Conservation (phyloP, 345 rosid species). For the Draba incana region DNA sequence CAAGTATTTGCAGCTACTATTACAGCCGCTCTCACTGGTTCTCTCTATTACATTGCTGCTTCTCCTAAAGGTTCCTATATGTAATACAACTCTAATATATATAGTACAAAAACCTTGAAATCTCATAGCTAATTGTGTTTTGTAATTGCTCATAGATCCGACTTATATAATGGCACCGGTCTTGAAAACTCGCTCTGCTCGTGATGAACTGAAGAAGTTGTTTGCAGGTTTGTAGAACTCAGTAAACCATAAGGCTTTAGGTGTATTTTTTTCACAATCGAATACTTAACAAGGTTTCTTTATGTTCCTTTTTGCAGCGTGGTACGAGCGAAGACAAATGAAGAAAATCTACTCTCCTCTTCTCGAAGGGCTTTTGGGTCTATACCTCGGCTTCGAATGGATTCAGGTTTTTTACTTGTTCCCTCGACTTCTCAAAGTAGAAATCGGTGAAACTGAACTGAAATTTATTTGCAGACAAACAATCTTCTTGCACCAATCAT, state of each 20-base stretch:
- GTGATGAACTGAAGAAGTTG: slow-evolving; percentile 77
- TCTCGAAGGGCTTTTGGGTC: slow-evolving; percentile 87
- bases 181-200: slow-evolving; percentile 67
- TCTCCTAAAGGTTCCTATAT: slow-evolving; percentile 71
- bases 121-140: slow-evolving; percentile 14
- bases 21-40: slow-evolving; percentile 90
- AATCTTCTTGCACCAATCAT: slow-evolving; percentile 90
- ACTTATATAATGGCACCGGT: slow-evolving; percentile 87
- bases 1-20: slow-evolving; percentile 90
- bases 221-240: slow-evolving; percentile 62
- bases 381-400: slow-evolving; percentile 96
- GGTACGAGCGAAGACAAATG: slow-evolving; percentile 98
- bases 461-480: slow-evolving; percentile 59
- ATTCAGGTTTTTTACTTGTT: slow-evolving; percentile 59
- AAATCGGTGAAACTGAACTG: slow-evolving; percentile 10
- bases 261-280: slow-evolving; percentile 14
- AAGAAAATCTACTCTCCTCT: slow-evolving; percentile 95
- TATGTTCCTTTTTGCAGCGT: slow-evolving; percentile 54
- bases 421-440: neutral
- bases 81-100: neutral
- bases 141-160: slow-evolving; percentile 58
- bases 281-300: neutral
- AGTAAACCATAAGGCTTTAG: neutral
- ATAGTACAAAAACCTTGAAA: neutral
- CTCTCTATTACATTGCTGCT: slow-evolving; percentile 91